Evolutionary conservation across 106 monocot species (phyloP), one percentile per base, ranked within the genome.

Genomic region (Gastrodia elata): DNA sequence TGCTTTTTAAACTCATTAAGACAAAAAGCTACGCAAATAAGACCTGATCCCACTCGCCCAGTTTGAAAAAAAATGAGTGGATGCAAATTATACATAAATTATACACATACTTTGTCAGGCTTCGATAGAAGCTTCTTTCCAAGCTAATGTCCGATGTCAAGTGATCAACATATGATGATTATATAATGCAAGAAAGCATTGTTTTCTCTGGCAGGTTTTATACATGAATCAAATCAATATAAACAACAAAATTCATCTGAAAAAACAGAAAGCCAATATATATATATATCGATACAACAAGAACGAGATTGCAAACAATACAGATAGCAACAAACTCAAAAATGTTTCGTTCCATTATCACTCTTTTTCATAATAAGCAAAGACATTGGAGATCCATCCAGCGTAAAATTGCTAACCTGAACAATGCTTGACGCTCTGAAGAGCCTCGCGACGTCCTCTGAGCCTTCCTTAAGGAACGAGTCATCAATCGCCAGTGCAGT

Each of bases 381-480:
- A 4, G 70, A 82, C 85, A 82, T 77, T 26, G 83, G 77, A 24
- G 75, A 79, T 33, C 85, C 85, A 40, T 22, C 68, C 32, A 94
- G 44, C 1, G 73, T 87, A 11, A 83, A 77, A 82, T 89, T 85
- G 42, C 79, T 81, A 16, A 75, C 73, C 72, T 65, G 83, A 27
- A 90, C 27, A 20, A 80, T 35, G 20, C 42, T 68, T 0, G 87
- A 93, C 57, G 68, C 75, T 76, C 48, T 65, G 49, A 93, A 93
- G 40, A 93, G 42, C 15, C 25, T 74, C 49, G n/a, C 65, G 11
- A 90, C 79, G 56, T 44, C 77, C 14, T 75, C 79, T 70, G 76
- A 58, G 34, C 67, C 80, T 30, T 38, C 71, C 43, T 59, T 65
- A 27, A 52, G 6, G 0, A 8, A 28, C 8, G 77, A 55, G 36